Conservation (phyloP, 2,329 filamentous ascomycete genomes). For the Ceratocystis cacaofunesta region DNA sequence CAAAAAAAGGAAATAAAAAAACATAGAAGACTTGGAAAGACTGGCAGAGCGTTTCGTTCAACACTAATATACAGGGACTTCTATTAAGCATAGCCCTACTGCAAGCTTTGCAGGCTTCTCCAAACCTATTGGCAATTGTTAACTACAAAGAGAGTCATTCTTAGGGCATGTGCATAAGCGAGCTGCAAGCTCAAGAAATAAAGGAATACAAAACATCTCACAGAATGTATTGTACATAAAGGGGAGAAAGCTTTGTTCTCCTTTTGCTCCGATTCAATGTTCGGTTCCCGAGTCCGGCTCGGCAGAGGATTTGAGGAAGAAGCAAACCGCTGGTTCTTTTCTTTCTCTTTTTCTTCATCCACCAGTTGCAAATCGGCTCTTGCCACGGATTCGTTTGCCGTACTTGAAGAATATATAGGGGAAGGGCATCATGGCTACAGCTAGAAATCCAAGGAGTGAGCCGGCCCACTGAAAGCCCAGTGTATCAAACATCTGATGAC, state of each 20-base stretch:
- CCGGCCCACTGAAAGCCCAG: conserved; percentile 59
- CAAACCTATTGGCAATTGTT: background rate
- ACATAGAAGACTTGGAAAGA: background rate
- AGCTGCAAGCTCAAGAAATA: background rate
- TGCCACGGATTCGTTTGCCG: conserved; percentile 40
- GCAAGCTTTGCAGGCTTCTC: background rate
- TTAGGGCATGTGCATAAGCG: background rate
- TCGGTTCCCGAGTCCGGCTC: background rate
- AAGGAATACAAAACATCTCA: background rate
- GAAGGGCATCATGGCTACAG: conserved; percentile 47
- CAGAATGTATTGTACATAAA: background rate
- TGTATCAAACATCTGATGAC: conserved; percentile 53
- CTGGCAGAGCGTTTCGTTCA: background rate
- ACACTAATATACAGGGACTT: background rate
- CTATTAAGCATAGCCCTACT: background rate
- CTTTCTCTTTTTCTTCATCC: background rate
- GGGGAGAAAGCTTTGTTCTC: background rate
- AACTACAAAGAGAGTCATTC: background rate
- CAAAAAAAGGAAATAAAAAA: background rate
- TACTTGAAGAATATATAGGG: conserved; percentile 48
- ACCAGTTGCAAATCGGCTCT: conserved; percentile 37
- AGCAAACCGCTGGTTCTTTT: background rate
- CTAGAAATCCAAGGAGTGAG: conserved; percentile 45
- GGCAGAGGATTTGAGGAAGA: background rate
- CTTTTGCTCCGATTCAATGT: background rate